Base-by-base conservation (phyloP, 345 rosid species). In the Clarkia xantiana region DNA sequence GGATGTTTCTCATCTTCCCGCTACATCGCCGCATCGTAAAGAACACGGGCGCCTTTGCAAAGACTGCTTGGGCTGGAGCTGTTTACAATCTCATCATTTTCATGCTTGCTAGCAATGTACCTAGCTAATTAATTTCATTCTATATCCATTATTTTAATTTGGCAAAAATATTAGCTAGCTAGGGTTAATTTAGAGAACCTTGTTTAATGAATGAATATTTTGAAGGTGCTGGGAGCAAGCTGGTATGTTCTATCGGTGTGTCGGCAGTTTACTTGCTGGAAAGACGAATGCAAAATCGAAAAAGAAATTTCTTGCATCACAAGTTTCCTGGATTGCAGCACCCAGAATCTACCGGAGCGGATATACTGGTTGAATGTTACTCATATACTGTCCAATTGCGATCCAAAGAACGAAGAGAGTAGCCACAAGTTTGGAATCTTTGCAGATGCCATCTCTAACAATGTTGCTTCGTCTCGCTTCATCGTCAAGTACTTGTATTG, bases 31-130 rank as follows among this genome's bases (percentile, higher is more conserved):
- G 71, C 54, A 86, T 86, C 36, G 73, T 86, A 1, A 82, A 80
- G 72, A 78, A 76, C 16, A 76, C 83, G 0, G 95, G 89, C 11
- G 70, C 75, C 49, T 63, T 82, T 11, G 89, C 86, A 14, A 86
- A 65, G 75, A 78, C 93, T 53, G 89, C 88, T 58, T 86, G 95
- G 95, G 76, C 84, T 0, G 93, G 89, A 64, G 95, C 95, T 62
- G 86, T 67, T 0, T 86, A 86, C 63, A 86, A 86, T 59, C 80
- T 86, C 56, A 60, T 86, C 14, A 80, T 86, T 29, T 86, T 76
- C 67, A 59, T 86, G 60, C 94, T 86, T 13, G 82, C 84, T 42
- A 86, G 95, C 51, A 93, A 86, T 40, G 95, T 82, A 73, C 51
- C 67, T 44, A 4, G 20, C 14, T 14, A 16, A n/a, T 29, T 10